Evolutionary conservation across 2,329 filamentous ascomycete genomes (phyloP).

Genomic region (Chrysoporthe deuterocubensis): DNA sequence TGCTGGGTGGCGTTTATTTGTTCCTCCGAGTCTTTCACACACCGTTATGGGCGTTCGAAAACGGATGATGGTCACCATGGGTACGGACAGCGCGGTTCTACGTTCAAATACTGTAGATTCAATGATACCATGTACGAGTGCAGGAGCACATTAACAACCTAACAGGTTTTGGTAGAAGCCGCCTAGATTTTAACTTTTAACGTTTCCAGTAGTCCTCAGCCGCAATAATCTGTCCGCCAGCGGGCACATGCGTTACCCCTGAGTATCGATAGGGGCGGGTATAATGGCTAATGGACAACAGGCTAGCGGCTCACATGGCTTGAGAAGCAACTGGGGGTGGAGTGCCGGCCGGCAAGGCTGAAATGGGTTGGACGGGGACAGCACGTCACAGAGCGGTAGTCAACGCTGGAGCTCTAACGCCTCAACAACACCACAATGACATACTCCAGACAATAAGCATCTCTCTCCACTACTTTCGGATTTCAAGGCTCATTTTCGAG

Average conservation of each 20-base stretch:
- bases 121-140: constrained; percentile 21
- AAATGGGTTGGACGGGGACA: neutral
- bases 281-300: no score
- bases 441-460: constrained; percentile 1
- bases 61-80: neutral
- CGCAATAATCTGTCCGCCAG: neutral
- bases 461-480: neutral
- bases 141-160: neutral
- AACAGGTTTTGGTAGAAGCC: neutral
- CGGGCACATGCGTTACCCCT: neutral
- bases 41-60: neutral
- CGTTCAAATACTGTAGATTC: constrained; percentile 19
- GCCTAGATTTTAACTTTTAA: neutral
- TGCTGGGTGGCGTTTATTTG: constrained; percentile 19
- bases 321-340: neutral
- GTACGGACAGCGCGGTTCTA: constrained; percentile 4
- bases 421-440: constrained; percentile 1
- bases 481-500: neutral
- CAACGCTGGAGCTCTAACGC: neutral
- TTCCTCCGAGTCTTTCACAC: neutral
- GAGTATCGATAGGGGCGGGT: constrained; percentile 1
- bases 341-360: constrained; percentile 10
- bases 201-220: neutral
- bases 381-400: constrained; percentile 14
- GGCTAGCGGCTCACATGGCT: neutral